Base-by-base conservation (phyloP, 2,329 filamentous ascomycete species). In the Plenodomus tracheiphilus region DNA sequence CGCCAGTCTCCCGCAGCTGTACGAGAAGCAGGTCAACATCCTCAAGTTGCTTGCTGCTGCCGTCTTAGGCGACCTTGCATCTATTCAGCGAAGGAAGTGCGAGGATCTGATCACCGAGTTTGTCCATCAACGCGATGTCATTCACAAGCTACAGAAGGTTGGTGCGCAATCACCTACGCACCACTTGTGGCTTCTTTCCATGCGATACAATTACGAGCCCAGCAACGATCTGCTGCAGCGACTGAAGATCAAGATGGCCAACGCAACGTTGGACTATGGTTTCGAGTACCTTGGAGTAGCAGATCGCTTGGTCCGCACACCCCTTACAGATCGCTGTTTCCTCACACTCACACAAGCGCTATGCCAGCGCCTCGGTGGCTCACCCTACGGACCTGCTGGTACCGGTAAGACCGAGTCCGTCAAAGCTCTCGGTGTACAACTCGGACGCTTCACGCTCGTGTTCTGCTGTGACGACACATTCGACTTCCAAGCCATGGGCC, bases 401-500 rank as follows among this genome's bases (percentile, higher is more conserved):
- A 99, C 94, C 38, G 94, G 94, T 72, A 99, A 99, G 76, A 99
- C 94, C 0, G 94, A 99, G 71, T 99, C 94, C 2, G 94, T 99
- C 71, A 99, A 99, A 75, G 94, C 94, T 17, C 82, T 99, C 20
- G 95, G 94, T 79, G 83, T 99, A 3, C 92, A 99, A 72, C 85
- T 99, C 46, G 95, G 94, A 70, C 87, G 95, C 51, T 99, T 99
- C 72, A 99, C 95, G 1, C 84, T 99, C 20, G 95, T 99, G 21
- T 99, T 99, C 79, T 99, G 95, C 74, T 99, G 94, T 77, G 94
- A 99, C 69, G 94, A 99, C 74, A 99, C 94, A 0, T 99, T 99
- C 66, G 94, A 99, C 73, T 99, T 97, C 80, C 94, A 99, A 69
- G 94, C 94, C 42, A 99, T 99, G 94, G 95, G 95, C 13, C 90